phyloP scores from a whole-genome alignment of 352 stramenopile species.

The Phytophthora agathidicida region DNA sequence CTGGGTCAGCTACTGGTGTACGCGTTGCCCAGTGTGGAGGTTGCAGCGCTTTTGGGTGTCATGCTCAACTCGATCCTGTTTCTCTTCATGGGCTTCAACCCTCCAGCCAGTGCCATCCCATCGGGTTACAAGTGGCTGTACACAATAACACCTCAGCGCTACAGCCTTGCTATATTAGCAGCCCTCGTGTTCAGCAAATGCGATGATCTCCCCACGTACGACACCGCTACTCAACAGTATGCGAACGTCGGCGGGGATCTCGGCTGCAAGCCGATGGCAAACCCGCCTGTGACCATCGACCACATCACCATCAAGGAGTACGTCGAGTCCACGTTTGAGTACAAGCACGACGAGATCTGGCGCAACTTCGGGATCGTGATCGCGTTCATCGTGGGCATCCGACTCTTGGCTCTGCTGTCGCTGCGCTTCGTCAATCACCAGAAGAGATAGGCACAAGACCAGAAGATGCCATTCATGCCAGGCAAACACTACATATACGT shows the following conservation, averaged over 20 bases:
- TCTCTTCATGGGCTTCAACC: slow-evolving; percentile 61
- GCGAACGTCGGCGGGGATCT: slow-evolving; percentile 34
- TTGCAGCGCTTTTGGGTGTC: slow-evolving; percentile 41
- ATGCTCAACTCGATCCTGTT: slow-evolving; percentile 66
- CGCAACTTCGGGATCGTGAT: slow-evolving; percentile 49
- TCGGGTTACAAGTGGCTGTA: slow-evolving; percentile 61
- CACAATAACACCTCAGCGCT: slow-evolving; percentile 44
- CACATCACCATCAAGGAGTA: slow-evolving; percentile 64
- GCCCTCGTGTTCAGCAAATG: slow-evolving; percentile 52
- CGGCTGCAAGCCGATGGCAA: slow-evolving; percentile 45
- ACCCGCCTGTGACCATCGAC: slow-evolving; percentile 34
- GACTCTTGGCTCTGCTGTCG: slow-evolving; percentile 47
- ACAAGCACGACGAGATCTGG: slow-evolving; percentile 65
- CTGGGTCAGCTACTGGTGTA: slow-evolving; percentile 52
- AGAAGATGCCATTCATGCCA: background rate
- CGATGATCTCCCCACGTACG: slow-evolving; percentile 36
- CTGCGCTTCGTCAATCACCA: slow-evolving; percentile 71
- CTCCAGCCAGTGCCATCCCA: slow-evolving; percentile 50
- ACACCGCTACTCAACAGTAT: slow-evolving; percentile 32
- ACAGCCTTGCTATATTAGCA: slow-evolving; percentile 44
- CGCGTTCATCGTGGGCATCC: slow-evolving; percentile 55
- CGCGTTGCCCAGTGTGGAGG: slow-evolving; percentile 46
- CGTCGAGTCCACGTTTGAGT: slow-evolving; percentile 50
- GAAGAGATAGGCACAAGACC: slow-evolving; percentile 33
- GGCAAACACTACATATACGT: slow-evolving; percentile 5